Evolutionary conservation across 176 grass and related monocot genomes (phyloP).

Genomic region (Pharus latifolius): DNA sequence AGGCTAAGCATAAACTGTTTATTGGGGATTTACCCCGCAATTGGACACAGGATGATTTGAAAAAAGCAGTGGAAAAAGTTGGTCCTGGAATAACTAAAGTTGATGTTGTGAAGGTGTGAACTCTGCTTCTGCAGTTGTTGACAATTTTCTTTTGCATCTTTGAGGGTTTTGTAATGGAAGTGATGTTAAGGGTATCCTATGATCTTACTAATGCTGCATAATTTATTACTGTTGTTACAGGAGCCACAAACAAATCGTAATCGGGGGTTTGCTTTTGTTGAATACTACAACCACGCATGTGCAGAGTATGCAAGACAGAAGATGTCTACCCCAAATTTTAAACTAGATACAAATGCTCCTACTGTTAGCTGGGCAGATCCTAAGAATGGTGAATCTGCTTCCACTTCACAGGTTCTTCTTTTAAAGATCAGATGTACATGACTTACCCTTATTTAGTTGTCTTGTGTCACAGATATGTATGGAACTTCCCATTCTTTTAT

Average conservation of each 20-base stretch:
- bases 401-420: slow-evolving; percentile 54
- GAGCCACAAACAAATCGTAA: slow-evolving; percentile 46
- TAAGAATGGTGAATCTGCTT: slow-evolving; percentile 45
- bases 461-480: slow-evolving; percentile 1
- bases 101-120: slow-evolving; percentile 62
- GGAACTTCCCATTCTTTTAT: background rate
- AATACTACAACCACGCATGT: slow-evolving; percentile 91
- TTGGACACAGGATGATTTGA: slow-evolving; percentile 75
- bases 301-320: slow-evolving; percentile 80
- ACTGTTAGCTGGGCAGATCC: slow-evolving; percentile 85
- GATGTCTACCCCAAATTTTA: slow-evolving; percentile 74
- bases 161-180: too few relatives aligned
- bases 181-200: background rate
- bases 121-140: background rate
- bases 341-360: slow-evolving; percentile 69
- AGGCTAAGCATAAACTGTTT: slow-evolving; percentile 82
- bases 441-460: background rate
- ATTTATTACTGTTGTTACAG: slow-evolving; percentile 15
- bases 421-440: slow-evolving; percentile 3
- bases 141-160: background rate
- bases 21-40: slow-evolving; percentile 77
- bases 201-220: background rate
- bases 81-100: slow-evolving; percentile 75
- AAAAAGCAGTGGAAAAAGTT: slow-evolving; percentile 54
- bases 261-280: slow-evolving; percentile 72